phyloP scores from a whole-genome alignment of 2,329 filamentous ascomycete genomes.

The Phialophora tarda region DNA sequence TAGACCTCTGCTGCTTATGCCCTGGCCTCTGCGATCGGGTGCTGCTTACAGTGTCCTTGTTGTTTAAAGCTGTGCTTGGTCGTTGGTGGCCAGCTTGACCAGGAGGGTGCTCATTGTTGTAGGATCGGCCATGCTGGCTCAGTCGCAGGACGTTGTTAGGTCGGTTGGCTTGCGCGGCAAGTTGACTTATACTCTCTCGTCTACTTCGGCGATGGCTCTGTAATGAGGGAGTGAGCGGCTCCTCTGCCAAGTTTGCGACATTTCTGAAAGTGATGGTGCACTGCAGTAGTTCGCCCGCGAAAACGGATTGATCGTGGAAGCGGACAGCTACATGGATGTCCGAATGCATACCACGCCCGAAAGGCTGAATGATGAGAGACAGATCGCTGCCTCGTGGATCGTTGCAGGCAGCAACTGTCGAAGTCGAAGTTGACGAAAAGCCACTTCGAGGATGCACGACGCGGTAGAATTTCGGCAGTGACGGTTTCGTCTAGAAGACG shows the following conservation, averaged over 20 bases:
- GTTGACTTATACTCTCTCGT: slow-evolving; percentile 36
- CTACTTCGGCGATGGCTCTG: slow-evolving; percentile 38
- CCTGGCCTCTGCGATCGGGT: slow-evolving; percentile 43
- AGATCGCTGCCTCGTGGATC: background rate
- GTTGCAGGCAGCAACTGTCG: background rate
- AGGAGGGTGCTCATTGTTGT: slow-evolving; percentile 22
- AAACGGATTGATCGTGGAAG: slow-evolving; percentile 93
- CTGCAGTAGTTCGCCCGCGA: slow-evolving; percentile 93
- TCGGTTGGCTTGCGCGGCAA: slow-evolving; percentile 27
- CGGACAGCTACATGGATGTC: slow-evolving; percentile 95
- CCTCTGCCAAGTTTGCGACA: slow-evolving; percentile 62
- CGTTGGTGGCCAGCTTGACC: slow-evolving; percentile 42
- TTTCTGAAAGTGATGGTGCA: slow-evolving; percentile 98
- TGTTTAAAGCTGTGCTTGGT: slow-evolving; percentile 49
- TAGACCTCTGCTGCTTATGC: slow-evolving; percentile 74
- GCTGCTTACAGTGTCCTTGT: slow-evolving; percentile 41
- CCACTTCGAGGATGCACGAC: background rate
- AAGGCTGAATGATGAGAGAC: slow-evolving; percentile 11
- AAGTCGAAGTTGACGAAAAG: background rate
- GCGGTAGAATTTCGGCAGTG: background rate
- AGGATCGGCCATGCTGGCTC: slow-evolving; percentile 25
- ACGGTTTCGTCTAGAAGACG: background rate
- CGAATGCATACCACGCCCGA: slow-evolving; percentile 53
- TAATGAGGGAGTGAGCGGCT: slow-evolving; percentile 42
- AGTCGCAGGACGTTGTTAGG: slow-evolving; percentile 7